Percentiles rank a stretch among this genome's conserved stretches.
phyloP scores from a whole-genome alignment of 2,329 filamentous ascomycete species.

The Neonectria coccinea region DNA sequence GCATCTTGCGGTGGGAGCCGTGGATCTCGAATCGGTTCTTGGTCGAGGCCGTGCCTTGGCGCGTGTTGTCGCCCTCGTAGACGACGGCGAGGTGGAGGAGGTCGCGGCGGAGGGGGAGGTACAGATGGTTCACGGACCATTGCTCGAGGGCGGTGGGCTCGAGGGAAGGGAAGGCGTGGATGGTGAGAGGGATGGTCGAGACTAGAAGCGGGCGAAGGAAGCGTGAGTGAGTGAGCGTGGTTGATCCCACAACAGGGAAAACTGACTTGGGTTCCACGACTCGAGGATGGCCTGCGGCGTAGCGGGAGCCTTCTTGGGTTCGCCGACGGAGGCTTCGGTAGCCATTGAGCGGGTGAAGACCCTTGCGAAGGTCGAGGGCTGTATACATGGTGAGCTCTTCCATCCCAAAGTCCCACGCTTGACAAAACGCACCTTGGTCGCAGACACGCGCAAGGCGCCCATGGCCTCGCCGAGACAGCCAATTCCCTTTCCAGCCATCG shows the following conservation, averaged over 20 bases:
- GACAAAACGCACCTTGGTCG: constrained; percentile 49
- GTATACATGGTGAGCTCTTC: constrained; percentile 32
- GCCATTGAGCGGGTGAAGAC: constrained; percentile 68
- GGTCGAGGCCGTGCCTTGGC: constrained; percentile 85
- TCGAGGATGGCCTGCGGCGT: constrained; percentile 51
- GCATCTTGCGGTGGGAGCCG: constrained; percentile 84
- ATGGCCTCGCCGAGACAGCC: constrained; percentile 66
- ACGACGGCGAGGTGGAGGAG: constrained; percentile 92
- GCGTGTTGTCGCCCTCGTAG: constrained; percentile 90
- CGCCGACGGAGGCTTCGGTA: constrained; percentile 58
- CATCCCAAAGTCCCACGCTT: not conserved
- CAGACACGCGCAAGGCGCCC: constrained; percentile 60
- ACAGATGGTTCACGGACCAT: constrained; percentile 85
- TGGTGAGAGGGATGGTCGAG: constrained; percentile 80
- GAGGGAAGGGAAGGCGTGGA: constrained; percentile 90
- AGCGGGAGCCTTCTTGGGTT: constrained; percentile 50
- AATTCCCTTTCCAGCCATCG: constrained; percentile 62
- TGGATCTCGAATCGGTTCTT: constrained; percentile 87
- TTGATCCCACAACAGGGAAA: not conserved
- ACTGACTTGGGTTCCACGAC: constrained; percentile 61
- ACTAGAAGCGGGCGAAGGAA: constrained; percentile 51
- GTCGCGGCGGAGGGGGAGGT: constrained; percentile 88
- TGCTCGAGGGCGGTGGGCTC: constrained; percentile 83
- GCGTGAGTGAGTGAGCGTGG: not conserved
- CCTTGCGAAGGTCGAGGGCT: constrained; percentile 52